Conservation (phyloP, 2,329 filamentous ascomycete species). For the Geosmithia flava region DNA sequence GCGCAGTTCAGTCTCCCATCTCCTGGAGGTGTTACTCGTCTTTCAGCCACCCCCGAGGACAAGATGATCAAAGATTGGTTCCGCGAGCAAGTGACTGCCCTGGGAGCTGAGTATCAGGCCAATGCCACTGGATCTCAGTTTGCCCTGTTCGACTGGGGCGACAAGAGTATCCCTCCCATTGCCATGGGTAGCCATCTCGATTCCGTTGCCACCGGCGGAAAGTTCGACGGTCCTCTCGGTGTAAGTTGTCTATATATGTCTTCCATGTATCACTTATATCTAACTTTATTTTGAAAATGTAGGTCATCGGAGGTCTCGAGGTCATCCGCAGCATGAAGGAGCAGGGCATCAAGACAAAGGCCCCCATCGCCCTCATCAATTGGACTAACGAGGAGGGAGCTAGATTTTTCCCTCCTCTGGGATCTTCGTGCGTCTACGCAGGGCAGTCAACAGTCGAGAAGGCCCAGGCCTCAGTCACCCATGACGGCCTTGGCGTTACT, state of each 20-base stretch:
- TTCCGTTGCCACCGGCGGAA: constrained; percentile 49
- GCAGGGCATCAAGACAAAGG: constrained; percentile 53
- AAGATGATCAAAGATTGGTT: background rate
- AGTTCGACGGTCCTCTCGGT: constrained; percentile 69
- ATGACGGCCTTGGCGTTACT: constrained; percentile 3
- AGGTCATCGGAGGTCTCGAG: constrained; percentile 50
- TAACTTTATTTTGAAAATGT: background rate
- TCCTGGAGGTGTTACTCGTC: background rate
- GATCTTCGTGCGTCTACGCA: constrained; percentile 66
- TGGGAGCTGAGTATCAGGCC: background rate
- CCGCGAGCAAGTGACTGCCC: background rate
- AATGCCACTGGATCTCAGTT: background rate
- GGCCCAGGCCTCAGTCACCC: constrained; percentile 42
- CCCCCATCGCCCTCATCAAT: constrained; percentile 62
- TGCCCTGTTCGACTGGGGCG: background rate
- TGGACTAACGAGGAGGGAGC: constrained; percentile 80
- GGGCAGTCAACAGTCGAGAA: constrained; percentile 47
- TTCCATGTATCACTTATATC: background rate
- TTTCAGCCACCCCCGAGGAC: background rate
- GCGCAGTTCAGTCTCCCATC: background rate
- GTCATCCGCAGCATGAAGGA: constrained; percentile 58
- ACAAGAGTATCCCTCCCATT: constrained; percentile 27
- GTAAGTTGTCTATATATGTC: constrained; percentile 23
- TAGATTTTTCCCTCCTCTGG: constrained; percentile 64
- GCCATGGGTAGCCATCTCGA: constrained; percentile 61